These are phyloP conservation scores for Metarhizium album DNA, from an alignment of 2,329 filamentous ascomycete species.

Conservation along the genomic window DNA sequence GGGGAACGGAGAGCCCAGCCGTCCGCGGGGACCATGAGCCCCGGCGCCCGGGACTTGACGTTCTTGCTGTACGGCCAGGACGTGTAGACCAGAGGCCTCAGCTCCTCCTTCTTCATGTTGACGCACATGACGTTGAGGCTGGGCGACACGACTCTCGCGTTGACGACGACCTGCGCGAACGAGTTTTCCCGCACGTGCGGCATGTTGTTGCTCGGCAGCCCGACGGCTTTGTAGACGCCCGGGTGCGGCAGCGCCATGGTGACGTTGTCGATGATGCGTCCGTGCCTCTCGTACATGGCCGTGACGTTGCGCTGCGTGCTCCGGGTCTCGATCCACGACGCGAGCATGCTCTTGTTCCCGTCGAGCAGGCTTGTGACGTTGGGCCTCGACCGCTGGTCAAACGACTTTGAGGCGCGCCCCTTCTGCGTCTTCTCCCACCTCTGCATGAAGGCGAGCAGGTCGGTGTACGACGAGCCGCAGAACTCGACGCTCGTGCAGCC, in stretches of 20 bases:
- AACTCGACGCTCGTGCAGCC: slow-evolving; percentile 53
- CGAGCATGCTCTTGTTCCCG: slow-evolving; percentile 62
- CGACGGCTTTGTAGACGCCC: slow-evolving; percentile 54
- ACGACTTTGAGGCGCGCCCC: slow-evolving; percentile 25
- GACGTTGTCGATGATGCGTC: slow-evolving; percentile 61
- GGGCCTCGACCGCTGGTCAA: slow-evolving; percentile 38
- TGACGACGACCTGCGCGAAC: slow-evolving; percentile 55
- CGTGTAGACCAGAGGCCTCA: slow-evolving; percentile 54
- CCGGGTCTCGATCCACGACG: slow-evolving; percentile 56
- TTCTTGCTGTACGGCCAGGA: slow-evolving; percentile 40
- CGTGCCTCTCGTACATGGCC: slow-evolving; percentile 33
- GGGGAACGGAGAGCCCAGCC: too few relatives aligned
- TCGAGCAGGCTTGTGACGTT: slow-evolving; percentile 54
- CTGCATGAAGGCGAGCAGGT: slow-evolving; percentile 50
- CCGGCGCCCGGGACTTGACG: slow-evolving; percentile 20
- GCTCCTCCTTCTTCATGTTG: slow-evolving; percentile 47
- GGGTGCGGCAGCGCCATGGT: slow-evolving; percentile 69
- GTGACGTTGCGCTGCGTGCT: slow-evolving; percentile 42
- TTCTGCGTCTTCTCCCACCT: slow-evolving; percentile 35
- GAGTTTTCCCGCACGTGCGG: slow-evolving; percentile 50
- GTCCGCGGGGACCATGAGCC: slow-evolving; percentile 19
- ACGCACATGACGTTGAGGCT: slow-evolving; percentile 63
- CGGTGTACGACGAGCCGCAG: slow-evolving; percentile 59
- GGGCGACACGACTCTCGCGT: slow-evolving; percentile 60
- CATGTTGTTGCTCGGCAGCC: slow-evolving; percentile 50